Conservation (phyloP, 371 early-diverging fungal species). For the Apophysomyces ossiformis region DNA sequence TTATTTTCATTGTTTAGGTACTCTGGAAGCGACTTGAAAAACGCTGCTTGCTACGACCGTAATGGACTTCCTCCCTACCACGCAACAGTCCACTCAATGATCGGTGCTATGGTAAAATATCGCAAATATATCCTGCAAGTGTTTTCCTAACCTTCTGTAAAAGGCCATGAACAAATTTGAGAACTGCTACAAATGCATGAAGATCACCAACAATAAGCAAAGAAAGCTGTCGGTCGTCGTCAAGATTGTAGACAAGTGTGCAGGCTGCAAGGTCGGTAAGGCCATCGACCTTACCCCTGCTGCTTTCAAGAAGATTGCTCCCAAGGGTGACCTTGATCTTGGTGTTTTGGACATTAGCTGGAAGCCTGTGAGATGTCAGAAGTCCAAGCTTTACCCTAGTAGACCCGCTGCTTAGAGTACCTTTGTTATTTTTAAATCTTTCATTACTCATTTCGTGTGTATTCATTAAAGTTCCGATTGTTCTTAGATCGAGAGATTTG, state of each 20-base stretch:
- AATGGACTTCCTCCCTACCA: conserved; percentile 45
- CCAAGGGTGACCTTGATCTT: conserved; percentile 33
- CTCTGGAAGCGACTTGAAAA: conserved; percentile 48
- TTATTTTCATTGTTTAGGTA: conserved; percentile 40
- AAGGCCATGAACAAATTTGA: conserved; percentile 56
- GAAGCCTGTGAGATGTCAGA: conserved; percentile 41
- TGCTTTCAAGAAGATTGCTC: conserved; percentile 47
- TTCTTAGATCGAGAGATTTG: background rate
- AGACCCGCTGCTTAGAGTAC: conserved; percentile 7
- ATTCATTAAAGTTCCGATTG: conserved; percentile 10
- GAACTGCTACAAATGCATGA: conserved; percentile 57
- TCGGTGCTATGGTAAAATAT: conserved; percentile 51
- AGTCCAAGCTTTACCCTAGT: conserved; percentile 25
- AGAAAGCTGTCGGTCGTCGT: conserved; percentile 41
- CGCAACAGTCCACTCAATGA: conserved; percentile 45
- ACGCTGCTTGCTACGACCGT: conserved; percentile 57
- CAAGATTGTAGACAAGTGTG: conserved; percentile 54
- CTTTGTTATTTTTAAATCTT: background rate
- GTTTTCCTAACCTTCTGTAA: conserved; percentile 4
- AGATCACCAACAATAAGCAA: conserved; percentile 49
- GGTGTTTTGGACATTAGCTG: conserved; percentile 55
- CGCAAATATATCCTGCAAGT: too few relatives aligned
- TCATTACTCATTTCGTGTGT: background rate
- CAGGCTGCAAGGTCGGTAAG: conserved; percentile 45
- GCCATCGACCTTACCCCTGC: conserved; percentile 53